Base-by-base conservation (phyloP, 1,139 yeast species). In the Sugiyamaella pinicola region DNA sequence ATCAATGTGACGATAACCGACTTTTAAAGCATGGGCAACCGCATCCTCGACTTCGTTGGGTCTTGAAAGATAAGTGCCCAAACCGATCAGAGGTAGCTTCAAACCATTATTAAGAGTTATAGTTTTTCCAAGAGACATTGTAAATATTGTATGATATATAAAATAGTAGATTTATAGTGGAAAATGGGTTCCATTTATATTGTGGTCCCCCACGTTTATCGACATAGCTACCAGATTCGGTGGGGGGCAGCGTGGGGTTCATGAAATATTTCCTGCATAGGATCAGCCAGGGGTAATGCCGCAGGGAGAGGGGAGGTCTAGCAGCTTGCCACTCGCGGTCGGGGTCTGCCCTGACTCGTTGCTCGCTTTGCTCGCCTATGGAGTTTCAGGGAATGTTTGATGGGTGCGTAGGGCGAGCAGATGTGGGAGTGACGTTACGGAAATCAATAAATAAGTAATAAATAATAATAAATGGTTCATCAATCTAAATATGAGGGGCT, bases 11-110 rank as follows among this genome's bases (percentile, higher is more conserved):
- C 87, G 78, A 65, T 83, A 82, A 7, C 88, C 89, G 38, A 49
- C 53, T 38, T 53, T 53, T 21, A 62, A 53, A 31, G 65, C 66
- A 24, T 54, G 51, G 17, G 53, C 56, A 21, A 63, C 58, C 3
- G 69, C 67, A 19, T 55, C 59, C 37, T 71, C 73, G 35, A 69
- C 74, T 38, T 63, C 66, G 18, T 65, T 61, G 38, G 68, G 69
- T 49, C 75, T 72, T 55, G 71, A 55, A 84, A 84, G 57, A 88
- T 91, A 41, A 45, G 90, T 81, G 12, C 95, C 95, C 55, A 77
- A 70, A 2, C 81, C 80, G 18, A 80, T 67, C 8, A 75, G 75
- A 28, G 83, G 83, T 49, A 80, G 74, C 55, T 69, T 55, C 37
- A 61, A 51, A 34, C 76, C 76, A 37, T 68, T 63, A 59, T 64